Conservation (phyloP, 441 rosid genomes). For the Pelargonium australe region DNA sequence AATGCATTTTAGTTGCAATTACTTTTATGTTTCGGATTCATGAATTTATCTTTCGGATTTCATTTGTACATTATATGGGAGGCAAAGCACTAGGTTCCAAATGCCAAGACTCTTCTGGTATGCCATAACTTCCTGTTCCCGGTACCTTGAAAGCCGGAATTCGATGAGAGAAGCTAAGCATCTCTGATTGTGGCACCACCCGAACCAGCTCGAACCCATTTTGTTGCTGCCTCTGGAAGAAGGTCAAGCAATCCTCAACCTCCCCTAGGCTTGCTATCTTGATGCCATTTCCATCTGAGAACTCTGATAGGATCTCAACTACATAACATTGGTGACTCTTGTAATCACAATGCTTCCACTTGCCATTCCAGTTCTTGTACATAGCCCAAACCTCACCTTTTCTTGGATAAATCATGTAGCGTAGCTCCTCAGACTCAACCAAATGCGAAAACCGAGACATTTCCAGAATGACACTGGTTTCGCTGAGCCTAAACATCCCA, state of each 20-base stretch:
- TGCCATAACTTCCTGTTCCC: constrained; percentile 5
- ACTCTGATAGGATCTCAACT: constrained; percentile 9
- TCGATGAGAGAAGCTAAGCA: constrained; percentile 14
- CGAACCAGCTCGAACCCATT: constrained; percentile 9
- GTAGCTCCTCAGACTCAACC: neutral
- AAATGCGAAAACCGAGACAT: constrained; percentile 8
- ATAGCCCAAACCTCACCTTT: constrained; percentile 16
- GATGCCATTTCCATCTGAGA: constrained; percentile 9
- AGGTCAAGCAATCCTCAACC: constrained; percentile 9
- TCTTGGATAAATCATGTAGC: constrained; percentile 1
- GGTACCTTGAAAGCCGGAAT: constrained; percentile 14
- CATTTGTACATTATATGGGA: neutral
- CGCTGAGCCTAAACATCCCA: constrained; percentile 11
- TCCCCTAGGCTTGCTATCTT: constrained; percentile 9
- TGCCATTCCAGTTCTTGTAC: constrained; percentile 8
- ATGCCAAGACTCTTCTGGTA: constrained; percentile 16
- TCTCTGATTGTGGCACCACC: constrained; percentile 1
- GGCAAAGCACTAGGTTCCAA: constrained; percentile 17
- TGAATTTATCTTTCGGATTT: neutral
- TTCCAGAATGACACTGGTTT: constrained; percentile 5
- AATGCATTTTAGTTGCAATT: too few relatives aligned
- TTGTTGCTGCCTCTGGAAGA: constrained; percentile 6
- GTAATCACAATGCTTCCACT: constrained; percentile 11
- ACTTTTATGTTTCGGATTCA: too few relatives aligned
- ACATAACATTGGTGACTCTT: neutral